Percentiles rank a stretch among this genome's conserved stretches.
phyloP scores from a whole-genome alignment of 352 stramenopile genomes.

The Globisporangium nagaii region DNA sequence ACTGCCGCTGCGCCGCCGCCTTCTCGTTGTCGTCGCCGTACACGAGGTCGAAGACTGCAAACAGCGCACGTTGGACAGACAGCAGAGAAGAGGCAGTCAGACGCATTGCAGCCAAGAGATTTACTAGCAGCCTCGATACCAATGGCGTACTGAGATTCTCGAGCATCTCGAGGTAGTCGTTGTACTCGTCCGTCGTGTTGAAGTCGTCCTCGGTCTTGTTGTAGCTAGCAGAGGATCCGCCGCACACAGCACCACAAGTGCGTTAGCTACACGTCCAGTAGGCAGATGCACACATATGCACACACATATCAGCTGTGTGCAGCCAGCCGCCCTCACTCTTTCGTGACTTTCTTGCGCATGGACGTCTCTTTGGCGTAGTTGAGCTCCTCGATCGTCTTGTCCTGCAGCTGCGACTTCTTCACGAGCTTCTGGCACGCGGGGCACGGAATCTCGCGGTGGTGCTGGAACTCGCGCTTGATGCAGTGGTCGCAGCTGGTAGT shows the following conservation, averaged over 20 bases:
- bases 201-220: slow-evolving; percentile 88
- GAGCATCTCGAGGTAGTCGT: slow-evolving; percentile 80
- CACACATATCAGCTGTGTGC: not conserved
- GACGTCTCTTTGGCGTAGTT: slow-evolving; percentile 85
- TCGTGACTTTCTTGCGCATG: slow-evolving; percentile 82
- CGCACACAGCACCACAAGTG: too few species aligned
- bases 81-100: too few species aligned
- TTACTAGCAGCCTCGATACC: too few species aligned
- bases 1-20: slow-evolving; percentile 67
- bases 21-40: slow-evolving; percentile 76
- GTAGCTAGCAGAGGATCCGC: slow-evolving; percentile 65
- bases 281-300: too few species aligned
- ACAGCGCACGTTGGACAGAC: too few species aligned
- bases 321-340: slow-evolving; percentile 46
- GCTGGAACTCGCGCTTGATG: slow-evolving; percentile 85
- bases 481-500: slow-evolving; percentile 68
- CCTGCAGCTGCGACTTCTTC: slow-evolving; percentile 87
- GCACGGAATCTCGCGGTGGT: slow-evolving; percentile 83
- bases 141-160: slow-evolving; percentile 72
- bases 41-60: slow-evolving; percentile 77
- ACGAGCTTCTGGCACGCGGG: slow-evolving; percentile 73
- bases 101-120: too few species aligned
- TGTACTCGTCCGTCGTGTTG: slow-evolving; percentile 82
- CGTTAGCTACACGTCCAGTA: too few species aligned
- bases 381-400: slow-evolving; percentile 87